Base-by-base conservation (phyloP, 2,329 filamentous ascomycete species). In the Trichophyton benhamiae region DNA sequence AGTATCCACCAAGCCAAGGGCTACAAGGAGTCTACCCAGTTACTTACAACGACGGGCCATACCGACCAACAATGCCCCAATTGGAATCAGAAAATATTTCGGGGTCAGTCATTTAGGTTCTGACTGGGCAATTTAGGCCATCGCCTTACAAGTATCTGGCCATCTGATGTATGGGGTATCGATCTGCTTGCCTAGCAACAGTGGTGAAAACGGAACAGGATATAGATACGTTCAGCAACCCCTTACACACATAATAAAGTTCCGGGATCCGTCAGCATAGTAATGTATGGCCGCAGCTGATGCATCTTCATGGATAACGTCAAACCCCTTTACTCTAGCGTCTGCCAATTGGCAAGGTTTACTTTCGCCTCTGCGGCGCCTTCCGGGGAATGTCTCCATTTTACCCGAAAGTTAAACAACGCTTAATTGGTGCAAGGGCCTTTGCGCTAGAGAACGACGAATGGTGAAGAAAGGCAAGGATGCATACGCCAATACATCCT, bases 291-390 rank as follows among this genome's bases (percentile, higher is more conserved):
- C 11, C 6, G 13, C 52, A 36, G 27, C 3, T 27, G 22, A 33
- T 30, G 20, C 48, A 13, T 22, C 27, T 48, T 9, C 3, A 52
- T 52, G n/a, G 22, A n/a, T 27, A 46, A 3, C 46, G 7, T 22
- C 3, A 20, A 20, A 22, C 11, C 46, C 46, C 33, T 38, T 25
- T 15, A 20, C 17, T 15, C 33, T 17, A 55, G n/a, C 8, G 52
- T 15, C 17, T 55, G n/a, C 15, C 27, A 55, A 15, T 55, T n/a
- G 27, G n/a, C 52, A 55, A 30, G 52, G 52, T 5, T 15, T 36
- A 27, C 25, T 20, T 55, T 55, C 33, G 52, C 27, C 52, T 55
- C 30, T 55, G 52, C 52, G 52, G 52, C 52, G 52, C 52, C 52
- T 55, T 27, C 52, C 52, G 27, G 52, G 52, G 52, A 55, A 9